These are phyloP conservation scores for Ilex aquifolium DNA, from an alignment of 257 asterid genomes.

Conservation along the genomic window DNA sequence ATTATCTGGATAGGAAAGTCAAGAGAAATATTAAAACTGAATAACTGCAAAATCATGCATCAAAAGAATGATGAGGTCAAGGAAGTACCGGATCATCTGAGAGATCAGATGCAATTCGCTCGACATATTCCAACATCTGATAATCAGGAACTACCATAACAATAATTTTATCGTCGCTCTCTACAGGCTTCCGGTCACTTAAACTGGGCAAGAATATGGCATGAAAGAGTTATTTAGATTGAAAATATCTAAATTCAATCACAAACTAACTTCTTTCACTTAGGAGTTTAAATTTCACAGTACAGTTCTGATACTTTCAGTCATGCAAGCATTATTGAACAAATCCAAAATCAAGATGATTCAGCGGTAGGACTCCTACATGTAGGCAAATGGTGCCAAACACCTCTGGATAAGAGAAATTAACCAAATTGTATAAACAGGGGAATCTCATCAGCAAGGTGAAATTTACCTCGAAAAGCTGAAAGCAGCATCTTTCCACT, in stretches of 20 bases:
- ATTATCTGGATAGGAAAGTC: too few species aligned
- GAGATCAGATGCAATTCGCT: slow-evolving; percentile 74
- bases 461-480: slow-evolving; percentile 64
- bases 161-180: slow-evolving; percentile 66
- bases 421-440: too few species aligned
- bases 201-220: slow-evolving; percentile 45
- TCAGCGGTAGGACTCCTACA: not conserved
- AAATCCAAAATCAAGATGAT: not conserved
- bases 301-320: not conserved
- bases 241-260: too few species aligned
- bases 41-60: not conserved
- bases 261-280: not conserved
- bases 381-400: too few species aligned
- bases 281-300: not conserved
- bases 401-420: too few species aligned
- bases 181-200: slow-evolving; percentile 91
- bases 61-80: not conserved
- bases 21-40: not conserved
- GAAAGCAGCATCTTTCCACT: slow-evolving; percentile 89
- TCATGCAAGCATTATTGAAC: not conserved
- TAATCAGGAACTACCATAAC: slow-evolving; percentile 98
- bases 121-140: slow-evolving; percentile 86
- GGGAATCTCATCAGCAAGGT: not conserved
- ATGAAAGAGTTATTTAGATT: slow-evolving; percentile 1
- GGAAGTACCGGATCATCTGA: slow-evolving; percentile 74